Percentiles rank a stretch among this genome's conserved stretches.
Conservation (phyloP, 2,329 filamentous ascomycete genomes). For the Alternaria viburni region DNA sequence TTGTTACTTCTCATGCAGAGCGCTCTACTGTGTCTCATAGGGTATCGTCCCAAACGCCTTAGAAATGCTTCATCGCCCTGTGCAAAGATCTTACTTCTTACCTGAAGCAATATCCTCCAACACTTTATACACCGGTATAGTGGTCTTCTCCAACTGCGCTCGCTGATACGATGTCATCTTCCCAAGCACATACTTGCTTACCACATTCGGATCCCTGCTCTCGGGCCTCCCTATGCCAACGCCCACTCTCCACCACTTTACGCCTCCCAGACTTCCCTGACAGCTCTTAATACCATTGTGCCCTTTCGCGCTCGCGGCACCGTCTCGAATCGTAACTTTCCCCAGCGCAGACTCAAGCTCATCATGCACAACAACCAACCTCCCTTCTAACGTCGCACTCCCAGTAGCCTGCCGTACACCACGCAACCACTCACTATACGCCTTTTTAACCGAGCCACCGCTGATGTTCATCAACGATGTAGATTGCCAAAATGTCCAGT, state of each 20-base stretch:
- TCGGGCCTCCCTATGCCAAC: conserved; percentile 87
- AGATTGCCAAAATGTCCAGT: conserved; percentile 74
- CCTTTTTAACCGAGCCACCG: conserved; percentile 71
- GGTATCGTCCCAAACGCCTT: conserved; percentile 20
- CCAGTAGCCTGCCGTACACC: conserved; percentile 12
- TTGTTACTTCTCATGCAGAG: conserved; percentile 1
- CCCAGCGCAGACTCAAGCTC: conserved; percentile 80
- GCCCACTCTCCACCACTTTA: conserved; percentile 67
- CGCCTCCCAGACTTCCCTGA: conserved; percentile 33
- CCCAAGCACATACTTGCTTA: conserved; percentile 78
- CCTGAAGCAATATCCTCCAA: conserved; percentile 59
- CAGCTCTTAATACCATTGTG: conserved; percentile 56
- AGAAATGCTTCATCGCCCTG: conserved; percentile 6
- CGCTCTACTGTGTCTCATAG: not conserved
- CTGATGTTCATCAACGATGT: conserved; percentile 84
- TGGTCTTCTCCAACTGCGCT: conserved; percentile 55
- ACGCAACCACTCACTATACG: conserved; percentile 64
- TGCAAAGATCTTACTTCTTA: conserved; percentile 16
- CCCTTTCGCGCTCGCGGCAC: conserved; percentile 55
- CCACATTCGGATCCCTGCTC: conserved; percentile 69
- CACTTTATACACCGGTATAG: conserved; percentile 57
- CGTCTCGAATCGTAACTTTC: conserved; percentile 68
- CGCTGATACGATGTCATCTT: conserved; percentile 61
- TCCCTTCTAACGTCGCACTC: conserved; percentile 40
- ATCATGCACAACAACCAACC: conserved; percentile 83